These are phyloP conservation scores for Aspergillus heteromorphus DNA, from an alignment of 495 filamentous ascomycete genomes.

Conservation along the genomic window DNA sequence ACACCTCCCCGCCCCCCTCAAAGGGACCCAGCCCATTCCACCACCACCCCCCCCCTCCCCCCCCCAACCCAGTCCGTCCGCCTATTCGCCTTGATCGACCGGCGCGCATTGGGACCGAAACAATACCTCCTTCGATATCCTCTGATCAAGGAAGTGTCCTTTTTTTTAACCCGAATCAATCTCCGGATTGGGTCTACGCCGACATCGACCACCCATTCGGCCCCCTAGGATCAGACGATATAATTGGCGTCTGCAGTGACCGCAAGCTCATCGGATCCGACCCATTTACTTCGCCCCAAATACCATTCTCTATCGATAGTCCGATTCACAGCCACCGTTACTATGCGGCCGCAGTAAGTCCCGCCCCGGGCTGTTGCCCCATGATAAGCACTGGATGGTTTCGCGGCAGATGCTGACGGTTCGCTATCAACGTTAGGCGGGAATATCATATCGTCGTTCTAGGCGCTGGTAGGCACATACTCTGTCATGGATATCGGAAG, in stretches of 20 bases:
- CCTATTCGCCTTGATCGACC: conserved; percentile 4
- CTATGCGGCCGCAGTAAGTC: conserved; percentile 53
- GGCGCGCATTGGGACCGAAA: conserved; percentile 11
- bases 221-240: background rate
- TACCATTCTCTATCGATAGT: conserved; percentile 2
- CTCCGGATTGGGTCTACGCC: background rate
- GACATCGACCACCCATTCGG: background rate
- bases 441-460: conserved; percentile 93
- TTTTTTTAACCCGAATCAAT: background rate
- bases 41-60: conserved; percentile 15
- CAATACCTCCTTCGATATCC: background rate
- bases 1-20: conserved; percentile 16
- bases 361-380: conserved; percentile 1
- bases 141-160: background rate
- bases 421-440: conserved; percentile 41
- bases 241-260: background rate
- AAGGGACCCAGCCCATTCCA: conserved; percentile 8
- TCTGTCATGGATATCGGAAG: conserved; percentile 8
- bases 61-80: conserved; percentile 4
- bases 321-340: conserved; percentile 10
- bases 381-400: background rate
- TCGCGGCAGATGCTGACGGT: conserved; percentile 22
- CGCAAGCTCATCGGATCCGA: conserved; percentile 4
- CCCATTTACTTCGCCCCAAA: background rate
- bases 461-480: conserved; percentile 64